These are phyloP conservation scores for Annulohypoxylon truncatum DNA, from an alignment of 2,329 filamentous ascomycete species.

Conservation along the genomic window DNA sequence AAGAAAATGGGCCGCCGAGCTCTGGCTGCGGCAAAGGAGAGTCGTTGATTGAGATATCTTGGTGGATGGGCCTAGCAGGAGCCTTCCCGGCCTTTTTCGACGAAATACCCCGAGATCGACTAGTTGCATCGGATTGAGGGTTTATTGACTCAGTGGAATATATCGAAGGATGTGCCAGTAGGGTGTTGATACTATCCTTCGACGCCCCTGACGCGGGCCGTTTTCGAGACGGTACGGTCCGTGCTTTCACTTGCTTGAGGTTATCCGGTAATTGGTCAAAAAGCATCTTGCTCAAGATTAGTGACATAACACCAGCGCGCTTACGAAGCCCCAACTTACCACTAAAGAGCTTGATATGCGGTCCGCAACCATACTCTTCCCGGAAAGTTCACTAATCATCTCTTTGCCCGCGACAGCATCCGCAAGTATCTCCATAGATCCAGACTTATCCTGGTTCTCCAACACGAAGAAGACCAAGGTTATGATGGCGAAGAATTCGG, in stretches of 20 bases:
- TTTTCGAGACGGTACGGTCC: constrained; percentile 62
- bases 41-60: constrained; percentile 32
- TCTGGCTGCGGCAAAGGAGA: constrained; percentile 39
- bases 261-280: constrained; percentile 86
- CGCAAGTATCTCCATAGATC: constrained; percentile 81
- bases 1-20: constrained; percentile 39
- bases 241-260: constrained; percentile 65
- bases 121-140: constrained; percentile 28
- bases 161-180: constrained; percentile 46
- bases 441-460: constrained; percentile 81
- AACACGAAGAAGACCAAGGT: constrained; percentile 83
- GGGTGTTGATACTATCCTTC: constrained; percentile 49
- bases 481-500: constrained; percentile 83
- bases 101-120: constrained; percentile 36
- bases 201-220: constrained; percentile 62
- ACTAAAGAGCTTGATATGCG: constrained; percentile 81
- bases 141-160: constrained; percentile 44
- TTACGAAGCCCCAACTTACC: constrained; percentile 61
- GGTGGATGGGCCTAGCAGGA: constrained; percentile 34
- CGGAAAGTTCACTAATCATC: constrained; percentile 81
- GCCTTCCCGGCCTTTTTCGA: constrained; percentile 42
- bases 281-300: constrained; percentile 66
- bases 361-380: constrained; percentile 89
- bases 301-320: constrained; percentile 30
- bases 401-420: constrained; percentile 89